Percentiles rank a stretch among this genome's conserved stretches.
phyloP scores from a whole-genome alignment of 306 rosid species.

The Dryas alaskensis region DNA sequence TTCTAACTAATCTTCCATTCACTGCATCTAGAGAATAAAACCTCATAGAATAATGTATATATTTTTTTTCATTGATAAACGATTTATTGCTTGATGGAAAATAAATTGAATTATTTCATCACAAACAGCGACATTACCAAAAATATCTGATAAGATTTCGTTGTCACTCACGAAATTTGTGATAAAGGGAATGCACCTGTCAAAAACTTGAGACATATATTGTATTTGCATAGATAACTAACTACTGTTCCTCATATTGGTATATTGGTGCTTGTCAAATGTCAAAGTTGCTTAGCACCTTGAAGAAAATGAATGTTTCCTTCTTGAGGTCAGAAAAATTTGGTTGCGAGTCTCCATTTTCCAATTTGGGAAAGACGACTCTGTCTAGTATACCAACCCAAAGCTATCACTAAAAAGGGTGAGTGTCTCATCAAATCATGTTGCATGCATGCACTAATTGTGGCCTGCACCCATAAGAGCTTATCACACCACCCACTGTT shows the following conservation, averaged over 20 bases:
- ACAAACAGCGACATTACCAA: neutral
- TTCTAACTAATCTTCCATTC: too few relatives aligned
- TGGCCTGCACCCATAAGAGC: constrained; percentile 21
- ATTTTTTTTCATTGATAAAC: neutral
- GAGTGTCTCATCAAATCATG: constrained; percentile 21
- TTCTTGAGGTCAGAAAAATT: constrained; percentile 15
- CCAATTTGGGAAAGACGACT: constrained; percentile 34
- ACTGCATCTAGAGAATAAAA: too few relatives aligned
- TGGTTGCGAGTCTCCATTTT: constrained; percentile 40
- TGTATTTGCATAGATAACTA: neutral
- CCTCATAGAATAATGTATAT: too few relatives aligned
- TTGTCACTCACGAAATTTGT: neutral
- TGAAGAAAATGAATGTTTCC: constrained; percentile 24
- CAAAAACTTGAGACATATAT: neutral
- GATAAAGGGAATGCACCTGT: neutral
- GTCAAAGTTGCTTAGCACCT: constrained; percentile 29
- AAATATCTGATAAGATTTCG: neutral
- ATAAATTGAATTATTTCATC: neutral
- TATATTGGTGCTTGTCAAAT: neutral
- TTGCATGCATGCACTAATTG: constrained; percentile 21
- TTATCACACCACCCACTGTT: constrained; percentile 24
- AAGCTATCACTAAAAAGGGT: constrained; percentile 30
- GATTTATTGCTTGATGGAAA: neutral
- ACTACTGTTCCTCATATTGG: neutral
- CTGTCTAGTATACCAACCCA: constrained; percentile 11